Base-by-base conservation (phyloP, 1,139 yeast species). In the Scheffersomyces insectosa region DNA sequence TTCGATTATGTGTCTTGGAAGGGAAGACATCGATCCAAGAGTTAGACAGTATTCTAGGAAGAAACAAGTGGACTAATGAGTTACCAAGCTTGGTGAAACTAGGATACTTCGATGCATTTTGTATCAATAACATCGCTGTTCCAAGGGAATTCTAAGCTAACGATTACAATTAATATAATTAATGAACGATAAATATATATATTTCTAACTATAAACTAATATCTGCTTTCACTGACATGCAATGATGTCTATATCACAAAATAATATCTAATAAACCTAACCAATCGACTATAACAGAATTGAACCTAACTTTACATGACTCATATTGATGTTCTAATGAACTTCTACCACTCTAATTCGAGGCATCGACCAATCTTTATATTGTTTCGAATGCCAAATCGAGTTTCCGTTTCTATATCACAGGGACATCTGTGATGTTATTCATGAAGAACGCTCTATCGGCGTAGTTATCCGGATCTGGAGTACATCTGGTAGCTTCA, bases 1-100 rank as follows among this genome's bases (percentile, higher is more conserved):
- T 68, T 27, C 56, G 84, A 36, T 56, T 79, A 48, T 73, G 81
- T 54, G 34, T 78, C 2, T 47, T 79, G 6, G 82, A 78, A 39
- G 60, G 62, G 3, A 76, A 75, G 49, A 52, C 62, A 6, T 45
- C 61, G 9, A 30, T 46, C 1, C 57, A 54, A 9, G 79, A 77
- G 42, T 56, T 78, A 42, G 73, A 75, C 46, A 46, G 51, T 3
- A 70, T 70, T 8, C 40, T 72, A 46, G 75, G 77, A 2, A 50
- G 65, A 34, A 47, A 50, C n/a, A 50, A 52, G 33, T 72, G 78
- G 78, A 42, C 49, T 1, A 45, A 44, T 11, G 75, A 70, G 44
- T 36, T 68, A 27, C 61, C 64, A 1, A 47, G 40, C 5, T 42
- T 68, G 12, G 44, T 47, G 27, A 63, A 57, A 36, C 52, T 69